Conservation (phyloP, 345 rosid genomes). For the Pelargonium nanum region DNA sequence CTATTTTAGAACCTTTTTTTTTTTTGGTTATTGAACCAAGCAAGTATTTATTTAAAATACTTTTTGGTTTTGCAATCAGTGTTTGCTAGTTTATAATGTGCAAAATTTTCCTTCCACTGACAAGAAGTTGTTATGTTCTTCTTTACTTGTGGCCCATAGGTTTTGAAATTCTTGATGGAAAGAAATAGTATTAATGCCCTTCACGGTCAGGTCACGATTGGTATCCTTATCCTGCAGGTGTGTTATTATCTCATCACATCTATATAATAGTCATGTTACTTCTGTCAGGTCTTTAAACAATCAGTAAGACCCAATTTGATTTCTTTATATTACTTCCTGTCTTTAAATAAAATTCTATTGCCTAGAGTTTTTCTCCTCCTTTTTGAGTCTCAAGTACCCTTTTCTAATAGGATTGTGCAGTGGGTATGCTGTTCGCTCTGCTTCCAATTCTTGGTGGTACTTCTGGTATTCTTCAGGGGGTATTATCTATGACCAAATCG, state of each 20-base stretch:
- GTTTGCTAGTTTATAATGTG: too few relatives aligned
- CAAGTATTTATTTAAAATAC: too few relatives aligned
- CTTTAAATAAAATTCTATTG: too few relatives aligned
- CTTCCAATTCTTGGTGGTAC: constrained; percentile 93
- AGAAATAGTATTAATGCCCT: constrained; percentile 64
- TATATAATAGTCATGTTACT: neutral
- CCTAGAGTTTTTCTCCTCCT: neutral
- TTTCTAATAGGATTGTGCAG: constrained; percentile 66
- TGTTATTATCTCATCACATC: neutral
- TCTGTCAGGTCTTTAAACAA: neutral
- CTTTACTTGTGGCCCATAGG: constrained; percentile 33
- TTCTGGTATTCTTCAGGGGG: constrained; percentile 81
- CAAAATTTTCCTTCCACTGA: too few relatives aligned
- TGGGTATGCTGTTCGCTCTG: constrained; percentile 85
- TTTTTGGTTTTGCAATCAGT: too few relatives aligned
- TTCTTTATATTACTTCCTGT: too few relatives aligned
- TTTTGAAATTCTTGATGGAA: constrained; percentile 82
- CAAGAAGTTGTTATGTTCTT: neutral
- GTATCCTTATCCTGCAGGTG: constrained; percentile 87
- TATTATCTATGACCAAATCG: constrained; percentile 77
- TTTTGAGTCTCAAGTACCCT: neutral
- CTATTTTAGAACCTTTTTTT: neutral
- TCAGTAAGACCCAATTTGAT: neutral
- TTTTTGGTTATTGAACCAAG: neutral
- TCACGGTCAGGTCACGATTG: constrained; percentile 85